Conservation (phyloP, 2,329 filamentous ascomycete species). For the Exophiala sideris region DNA sequence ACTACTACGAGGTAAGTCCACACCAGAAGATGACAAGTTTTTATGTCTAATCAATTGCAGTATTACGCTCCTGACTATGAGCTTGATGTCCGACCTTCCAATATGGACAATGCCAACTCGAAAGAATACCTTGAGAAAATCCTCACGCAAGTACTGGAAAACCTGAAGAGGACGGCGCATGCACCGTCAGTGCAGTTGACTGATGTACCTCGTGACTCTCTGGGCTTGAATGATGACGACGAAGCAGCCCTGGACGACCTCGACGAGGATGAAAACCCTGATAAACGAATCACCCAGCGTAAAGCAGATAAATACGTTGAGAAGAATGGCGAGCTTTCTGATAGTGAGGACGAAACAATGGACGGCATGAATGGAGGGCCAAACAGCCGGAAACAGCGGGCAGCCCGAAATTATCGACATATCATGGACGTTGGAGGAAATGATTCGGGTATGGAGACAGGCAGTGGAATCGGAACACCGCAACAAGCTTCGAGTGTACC, state of each 20-base stretch:
- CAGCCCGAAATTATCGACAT: conserved; percentile 70
- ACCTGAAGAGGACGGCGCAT: conserved; percentile 60
- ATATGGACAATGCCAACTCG: conserved; percentile 70
- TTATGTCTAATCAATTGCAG: conserved; percentile 34
- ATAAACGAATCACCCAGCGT: conserved; percentile 75
- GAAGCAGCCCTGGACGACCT: conserved; percentile 65
- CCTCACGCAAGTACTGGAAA: conserved; percentile 62
- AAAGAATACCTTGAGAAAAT: conserved; percentile 68
- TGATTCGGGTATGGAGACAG: conserved; percentile 49
- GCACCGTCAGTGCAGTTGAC: conserved; percentile 64
- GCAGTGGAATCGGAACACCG: conserved; percentile 49
- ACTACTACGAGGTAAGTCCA: conserved; percentile 72
- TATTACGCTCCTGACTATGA: conserved; percentile 70
- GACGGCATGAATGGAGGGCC: conserved; percentile 68
- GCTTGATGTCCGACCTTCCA: conserved; percentile 65
- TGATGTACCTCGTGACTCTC: conserved; percentile 57
- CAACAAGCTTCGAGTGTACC: conserved; percentile 40
- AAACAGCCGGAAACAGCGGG: conserved; percentile 83
- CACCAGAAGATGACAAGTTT: neutral
- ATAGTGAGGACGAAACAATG: conserved; percentile 87
- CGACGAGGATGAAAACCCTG: conserved; percentile 83
- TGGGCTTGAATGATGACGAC: conserved; percentile 61
- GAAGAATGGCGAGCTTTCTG: conserved; percentile 76
- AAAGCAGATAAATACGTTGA: conserved; percentile 76
- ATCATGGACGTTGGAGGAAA: conserved; percentile 55